Base-by-base conservation (phyloP, 139 green algal species). In the Eudorina sp. region DNA sequence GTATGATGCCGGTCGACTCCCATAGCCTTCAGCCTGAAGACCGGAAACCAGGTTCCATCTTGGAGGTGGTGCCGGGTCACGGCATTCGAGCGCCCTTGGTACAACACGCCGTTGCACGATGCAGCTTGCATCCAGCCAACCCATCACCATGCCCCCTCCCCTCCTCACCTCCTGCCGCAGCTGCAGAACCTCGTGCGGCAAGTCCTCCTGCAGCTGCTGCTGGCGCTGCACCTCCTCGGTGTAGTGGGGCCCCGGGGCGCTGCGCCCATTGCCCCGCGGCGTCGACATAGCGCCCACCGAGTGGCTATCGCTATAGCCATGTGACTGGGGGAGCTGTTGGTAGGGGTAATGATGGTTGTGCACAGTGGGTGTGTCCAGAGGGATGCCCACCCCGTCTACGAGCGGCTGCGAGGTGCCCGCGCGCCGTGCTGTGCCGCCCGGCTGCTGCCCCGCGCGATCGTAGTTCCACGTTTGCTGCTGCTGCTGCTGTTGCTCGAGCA, bases 161-260 rank as follows among this genome's bases (percentile, higher is more conserved):
- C 48, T 55, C 11, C 48, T 72, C 38, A 84, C 77, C 76, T 84
- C 76, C 53, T 73, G 53, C 55, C 53, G 53, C 34, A 70, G 77
- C 38, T 73, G 77, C 53, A 53, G 2, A 53, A 84, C 38, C 53
- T 84, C 77, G 27, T 27, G 25, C 31, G 8, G n/a, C 46, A 25
- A 1, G 19, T 64, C 45, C 41, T 58, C 70, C 7, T 41, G 19
- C 70, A 23, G 70, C 4, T n/a, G 68, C 68, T 51, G 68, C 34
- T 46, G 34, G 18, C n/a, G 34, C 68, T 77, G 18, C 25, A 23
- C 64, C 25, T 27, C 29, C 4, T 40, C 29, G 27, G 13, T 27
- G 34, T 41, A 13, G 18, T 27, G 3, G 18, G 27, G 25, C 3
- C 55, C 55, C 11, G 55, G 19, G 55, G 19, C 13, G 13, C 11